Conservation (phyloP, 257 asterid species). For the Petunia secreta region DNA sequence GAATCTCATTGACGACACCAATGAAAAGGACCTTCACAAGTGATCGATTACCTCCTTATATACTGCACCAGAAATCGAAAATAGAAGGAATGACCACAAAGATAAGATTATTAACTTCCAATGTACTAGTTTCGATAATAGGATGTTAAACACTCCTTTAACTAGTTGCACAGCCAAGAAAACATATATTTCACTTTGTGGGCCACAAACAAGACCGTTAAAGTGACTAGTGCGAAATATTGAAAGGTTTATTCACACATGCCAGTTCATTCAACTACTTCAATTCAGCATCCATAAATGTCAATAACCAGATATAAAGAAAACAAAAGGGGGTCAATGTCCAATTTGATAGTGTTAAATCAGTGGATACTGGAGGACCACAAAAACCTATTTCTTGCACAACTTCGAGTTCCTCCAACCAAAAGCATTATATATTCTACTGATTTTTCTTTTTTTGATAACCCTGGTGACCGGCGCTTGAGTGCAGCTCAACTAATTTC, state of each 20-base stretch:
- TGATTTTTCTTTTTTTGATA: neutral
- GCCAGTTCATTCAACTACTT: neutral
- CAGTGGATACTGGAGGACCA: neutral
- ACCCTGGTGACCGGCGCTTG: no score
- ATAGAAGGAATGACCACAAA: neutral
- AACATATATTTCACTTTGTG: neutral
- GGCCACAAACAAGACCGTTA: neutral
- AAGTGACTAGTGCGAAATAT: neutral
- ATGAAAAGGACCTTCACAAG: constrained; percentile 4
- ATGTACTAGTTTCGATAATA: neutral
- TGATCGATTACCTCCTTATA: constrained; percentile 24
- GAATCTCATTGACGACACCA: constrained; percentile 27
- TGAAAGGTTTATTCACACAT: neutral
- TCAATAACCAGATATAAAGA: neutral
- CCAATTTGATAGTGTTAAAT: neutral
- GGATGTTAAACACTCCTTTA: constrained; percentile 2
- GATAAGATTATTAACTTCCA: neutral
- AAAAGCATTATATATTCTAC: neutral
- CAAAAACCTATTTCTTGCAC: neutral
- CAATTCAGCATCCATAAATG: neutral
- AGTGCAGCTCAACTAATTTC: no score
- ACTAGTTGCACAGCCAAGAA: neutral
- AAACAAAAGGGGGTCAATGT: neutral
- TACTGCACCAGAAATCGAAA: neutral
- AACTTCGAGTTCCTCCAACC: neutral